A percentile compares a stretch with the other conserved stretches of the same genome.
These are phyloP conservation scores for Herpetomonas tarakana DNA, from an alignment of 208 protist species.

Conservation along the genomic window DNA sequence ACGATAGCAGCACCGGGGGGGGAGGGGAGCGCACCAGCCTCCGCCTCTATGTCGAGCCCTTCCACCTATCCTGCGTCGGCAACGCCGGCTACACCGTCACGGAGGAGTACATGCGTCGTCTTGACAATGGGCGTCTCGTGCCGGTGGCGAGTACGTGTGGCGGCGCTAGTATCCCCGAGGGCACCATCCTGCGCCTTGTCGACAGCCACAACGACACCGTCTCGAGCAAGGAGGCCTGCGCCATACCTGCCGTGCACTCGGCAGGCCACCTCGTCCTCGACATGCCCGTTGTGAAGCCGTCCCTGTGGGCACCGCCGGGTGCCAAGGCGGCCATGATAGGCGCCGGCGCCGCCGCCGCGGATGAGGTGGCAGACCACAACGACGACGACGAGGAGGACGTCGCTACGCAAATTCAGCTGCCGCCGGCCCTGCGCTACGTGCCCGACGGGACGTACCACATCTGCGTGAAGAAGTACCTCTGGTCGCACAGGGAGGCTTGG, in stretches of 20 bases:
- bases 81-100: constrained; percentile 9
- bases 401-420: constrained; percentile 24
- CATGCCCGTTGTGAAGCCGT: constrained; percentile 19
- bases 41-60: constrained; percentile 14
- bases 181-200: constrained; percentile 42
- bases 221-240: constrained; percentile 14
- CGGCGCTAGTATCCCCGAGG: constrained; percentile 37
- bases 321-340: constrained; percentile 2
- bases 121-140: constrained; percentile 3
- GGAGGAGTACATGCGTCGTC: constrained; percentile 26
- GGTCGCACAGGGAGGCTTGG: constrained; percentile 8
- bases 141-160: constrained; percentile 28
- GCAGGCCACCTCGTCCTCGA: constrained; percentile 10
- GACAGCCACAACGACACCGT: constrained; percentile 17
- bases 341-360: constrained; percentile 3
- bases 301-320: constrained; percentile 8
- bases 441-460: constrained; percentile 30
- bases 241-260: neutral
- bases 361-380: neutral
- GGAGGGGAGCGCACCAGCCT: constrained; percentile 21
- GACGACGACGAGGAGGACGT: constrained; percentile 1
- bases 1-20: neutral
- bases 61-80: constrained; percentile 39
- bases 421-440: constrained; percentile 24
- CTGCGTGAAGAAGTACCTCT: constrained; percentile 26